Percentiles rank a stretch among this genome's conserved stretches.
Conservation (phyloP, 129 eudicot species). For the Artemisia tridentata region DNA sequence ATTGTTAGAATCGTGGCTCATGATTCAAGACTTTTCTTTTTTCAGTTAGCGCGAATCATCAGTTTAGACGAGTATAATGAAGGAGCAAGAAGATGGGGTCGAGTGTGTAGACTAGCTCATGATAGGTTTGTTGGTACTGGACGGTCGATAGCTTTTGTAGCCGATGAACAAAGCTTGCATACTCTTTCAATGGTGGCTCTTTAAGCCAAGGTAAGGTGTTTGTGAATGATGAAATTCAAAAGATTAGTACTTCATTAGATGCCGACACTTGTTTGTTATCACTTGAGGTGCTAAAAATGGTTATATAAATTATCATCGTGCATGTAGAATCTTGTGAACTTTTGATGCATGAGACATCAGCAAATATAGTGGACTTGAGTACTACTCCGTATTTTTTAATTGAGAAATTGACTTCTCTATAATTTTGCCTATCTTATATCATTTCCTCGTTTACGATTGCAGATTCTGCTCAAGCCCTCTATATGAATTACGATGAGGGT, state of each 20-base stretch:
- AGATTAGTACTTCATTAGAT: not conserved
- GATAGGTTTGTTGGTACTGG: constrained; percentile 21
- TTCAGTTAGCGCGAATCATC: constrained; percentile 42
- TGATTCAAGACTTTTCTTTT: constrained; percentile 46
- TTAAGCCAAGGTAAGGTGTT: constrained; percentile 17
- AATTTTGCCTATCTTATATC: too few species aligned
- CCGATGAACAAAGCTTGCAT: constrained; percentile 35
- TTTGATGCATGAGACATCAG: too few species aligned
- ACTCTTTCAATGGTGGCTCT: constrained; percentile 47
- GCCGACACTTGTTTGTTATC: constrained; percentile 8
- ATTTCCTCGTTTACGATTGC: too few species aligned
- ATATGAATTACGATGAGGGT: too few species aligned
- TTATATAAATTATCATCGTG: too few species aligned
- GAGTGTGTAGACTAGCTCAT: constrained; percentile 37
- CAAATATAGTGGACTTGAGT: too few species aligned
- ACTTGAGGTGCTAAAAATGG: not conserved
- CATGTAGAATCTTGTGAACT: too few species aligned
- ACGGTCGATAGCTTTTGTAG: not conserved
- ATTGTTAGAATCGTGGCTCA: constrained; percentile 13
- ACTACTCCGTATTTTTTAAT: too few species aligned
- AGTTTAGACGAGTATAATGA: not conserved
- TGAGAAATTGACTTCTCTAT: too few species aligned
- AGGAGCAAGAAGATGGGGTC: constrained; percentile 35
- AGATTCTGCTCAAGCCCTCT: too few species aligned
- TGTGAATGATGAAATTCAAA: not conserved